Base-by-base conservation (phyloP, 371 early-diverging fungal species). In the Polyrhizophydium stewartii region DNA sequence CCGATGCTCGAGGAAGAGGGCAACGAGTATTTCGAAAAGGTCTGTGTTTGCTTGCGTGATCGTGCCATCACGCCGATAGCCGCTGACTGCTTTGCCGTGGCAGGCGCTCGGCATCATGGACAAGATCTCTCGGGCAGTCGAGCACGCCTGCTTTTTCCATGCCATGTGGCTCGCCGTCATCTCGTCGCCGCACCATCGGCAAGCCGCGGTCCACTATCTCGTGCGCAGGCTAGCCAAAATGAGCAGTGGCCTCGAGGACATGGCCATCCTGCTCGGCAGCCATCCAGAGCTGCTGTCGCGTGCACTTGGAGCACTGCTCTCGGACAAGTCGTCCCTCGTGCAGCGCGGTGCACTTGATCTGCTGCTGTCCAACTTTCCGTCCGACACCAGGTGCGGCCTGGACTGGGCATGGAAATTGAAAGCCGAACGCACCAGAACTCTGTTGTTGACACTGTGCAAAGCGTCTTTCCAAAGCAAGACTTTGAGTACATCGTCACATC, bases 1-100 rank as follows among this genome's bases (percentile, higher is more conserved):
- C 92, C 95, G 0, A 91, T 88, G 12, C 67, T 96, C 17, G 97
- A 97, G 56, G 94, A 95, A 63, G 94, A 93, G 67, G 89, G 90
- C 33, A 89, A 84, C 69, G 96, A 96, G 64, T 87, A 82, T 64
- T 92, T 91, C 68, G 89, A 88, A 56, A 73, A 79, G 60, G 74
- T 63, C 21, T 27, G 57, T 37, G 30, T 82, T 12, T 25, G 51
- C 9, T 31, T 43, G 43, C 16, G 16, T n/a, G n/a, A n/a, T n/a
- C n/a, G n/a, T n/a, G n/a, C 12, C 10, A 40, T 40, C 12, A 40
- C 12, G 10, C 40, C 40, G 19, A 40, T 40, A 19, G 40, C 40
- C 19, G 40, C 25, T 50, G 51, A 50, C 25, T 50, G 25, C 9
- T 25, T 12, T 12, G 40, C 10, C 40, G 40, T 40, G 40, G 7